A percentile compares a stretch with the other conserved stretches of the same genome.
phyloP scores from a whole-genome alignment of 2,329 filamentous ascomycete species.

The Aspergillus sp. region DNA sequence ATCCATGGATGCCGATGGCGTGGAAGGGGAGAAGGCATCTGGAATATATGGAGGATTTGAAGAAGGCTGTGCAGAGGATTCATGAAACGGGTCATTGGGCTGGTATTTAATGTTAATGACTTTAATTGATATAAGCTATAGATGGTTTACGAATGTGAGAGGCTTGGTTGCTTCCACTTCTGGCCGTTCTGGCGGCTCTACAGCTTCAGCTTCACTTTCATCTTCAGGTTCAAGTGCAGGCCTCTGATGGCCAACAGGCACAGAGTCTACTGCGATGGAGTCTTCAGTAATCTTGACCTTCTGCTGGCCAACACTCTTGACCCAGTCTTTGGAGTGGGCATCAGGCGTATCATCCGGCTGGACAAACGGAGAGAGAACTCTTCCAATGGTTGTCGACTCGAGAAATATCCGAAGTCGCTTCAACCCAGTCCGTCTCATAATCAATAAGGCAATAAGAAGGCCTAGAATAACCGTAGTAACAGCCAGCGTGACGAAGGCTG shows the following conservation, averaged over 20 bases:
- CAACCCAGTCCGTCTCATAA: not conserved
- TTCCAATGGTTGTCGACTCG: not conserved
- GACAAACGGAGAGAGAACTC: not conserved
- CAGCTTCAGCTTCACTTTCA: not conserved
- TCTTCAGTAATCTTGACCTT: not conserved
- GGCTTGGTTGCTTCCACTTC: not conserved
- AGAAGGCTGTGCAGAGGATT: constrained; percentile 13
- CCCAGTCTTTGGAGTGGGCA: not conserved
- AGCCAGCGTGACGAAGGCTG: constrained; percentile 24
- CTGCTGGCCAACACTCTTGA: not conserved
- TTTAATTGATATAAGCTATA: not conserved
- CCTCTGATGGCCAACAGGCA: not conserved
- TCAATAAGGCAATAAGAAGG: not conserved
- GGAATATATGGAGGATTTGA: constrained; percentile 16
- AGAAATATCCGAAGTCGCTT: not conserved
- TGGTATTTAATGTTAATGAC: not conserved
- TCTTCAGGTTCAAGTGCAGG: not conserved
- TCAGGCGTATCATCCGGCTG: not conserved
- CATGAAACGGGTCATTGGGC: constrained; percentile 16
- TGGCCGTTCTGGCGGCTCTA: too few species aligned
- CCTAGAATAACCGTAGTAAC: not conserved
- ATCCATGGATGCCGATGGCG: constrained; percentile 6
- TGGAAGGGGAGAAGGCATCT: constrained; percentile 9
- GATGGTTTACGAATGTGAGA: not conserved
- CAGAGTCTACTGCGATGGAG: not conserved